A percentile compares a stretch with the other conserved stretches of the same genome.
Evolutionary conservation across 768 basidiomycete species (phyloP).

Genomic region (Collybia sordida): DNA sequence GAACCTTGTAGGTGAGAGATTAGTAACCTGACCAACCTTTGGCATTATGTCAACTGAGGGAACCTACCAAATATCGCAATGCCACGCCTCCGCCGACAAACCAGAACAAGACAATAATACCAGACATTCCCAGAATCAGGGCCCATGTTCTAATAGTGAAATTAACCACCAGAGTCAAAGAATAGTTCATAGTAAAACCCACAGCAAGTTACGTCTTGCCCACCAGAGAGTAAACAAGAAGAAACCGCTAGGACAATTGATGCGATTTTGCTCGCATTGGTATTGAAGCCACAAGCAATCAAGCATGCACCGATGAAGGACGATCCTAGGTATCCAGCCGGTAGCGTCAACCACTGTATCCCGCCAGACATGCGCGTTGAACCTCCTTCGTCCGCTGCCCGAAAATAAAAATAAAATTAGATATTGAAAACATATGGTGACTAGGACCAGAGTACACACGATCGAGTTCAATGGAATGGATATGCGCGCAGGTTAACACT

Average conservation of each 20-base stretch:
- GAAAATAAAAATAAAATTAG: conserved; percentile 11
- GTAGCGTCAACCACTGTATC: conserved; percentile 76
- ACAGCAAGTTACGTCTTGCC: conserved; percentile 77
- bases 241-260: conserved; percentile 75
- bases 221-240: conserved; percentile 90
- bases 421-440: neutral
- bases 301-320: conserved; percentile 84
- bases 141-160: conserved; percentile 63
- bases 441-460: conserved; percentile 47
- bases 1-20: conserved; percentile 41
- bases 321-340: conserved; percentile 81
- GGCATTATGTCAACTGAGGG: neutral
- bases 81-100: conserved; percentile 75
- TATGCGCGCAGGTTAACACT: conserved; percentile 80
- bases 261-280: conserved; percentile 85
- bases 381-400: conserved; percentile 82
- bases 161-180: neutral
- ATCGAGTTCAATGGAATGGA: conserved; percentile 84
- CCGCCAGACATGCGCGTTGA: conserved; percentile 87
- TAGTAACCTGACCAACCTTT: neutral
- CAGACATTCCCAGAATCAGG: conserved; percentile 77
- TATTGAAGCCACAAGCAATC: conserved; percentile 88
- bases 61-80: conserved; percentile 70
- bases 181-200: conserved; percentile 20
- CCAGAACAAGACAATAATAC: conserved; percentile 81